Evolutionary conservation across 306 rosid species (phyloP).

Genomic region (Fragaria nilgerrensis): DNA sequence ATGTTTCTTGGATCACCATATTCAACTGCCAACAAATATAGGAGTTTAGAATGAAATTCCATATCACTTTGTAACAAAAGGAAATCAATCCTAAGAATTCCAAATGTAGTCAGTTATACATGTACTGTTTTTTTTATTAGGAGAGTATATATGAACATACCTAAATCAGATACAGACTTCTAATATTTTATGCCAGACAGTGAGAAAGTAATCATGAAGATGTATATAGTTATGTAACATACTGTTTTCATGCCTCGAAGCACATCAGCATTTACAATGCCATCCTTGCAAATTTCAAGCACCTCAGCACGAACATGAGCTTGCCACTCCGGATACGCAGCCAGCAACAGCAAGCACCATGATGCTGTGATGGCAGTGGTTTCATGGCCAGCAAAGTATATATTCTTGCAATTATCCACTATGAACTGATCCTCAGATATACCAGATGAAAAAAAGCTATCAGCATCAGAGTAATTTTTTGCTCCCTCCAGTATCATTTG

Average conservation of each 20-base stretch:
- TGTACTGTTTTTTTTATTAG: too few species aligned
- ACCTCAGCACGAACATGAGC: slow-evolving; percentile 14
- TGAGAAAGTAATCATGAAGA: neutral
- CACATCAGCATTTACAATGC: neutral
- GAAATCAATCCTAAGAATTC: neutral
- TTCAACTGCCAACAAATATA: slow-evolving; percentile 32
- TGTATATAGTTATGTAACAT: neutral
- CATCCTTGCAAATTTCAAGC: neutral
- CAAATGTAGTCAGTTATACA: neutral
- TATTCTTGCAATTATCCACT: slow-evolving; percentile 37
- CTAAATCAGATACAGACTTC: neutral
- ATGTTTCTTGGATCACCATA: slow-evolving; percentile 67
- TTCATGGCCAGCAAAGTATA: slow-evolving; percentile 35
- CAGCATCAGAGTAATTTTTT: slow-evolving; percentile 16
- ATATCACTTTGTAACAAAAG: neutral
- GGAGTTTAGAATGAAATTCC: neutral
- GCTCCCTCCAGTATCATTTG: slow-evolving; percentile 68
- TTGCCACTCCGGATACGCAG: slow-evolving; percentile 20
- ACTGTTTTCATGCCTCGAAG: slow-evolving; percentile 11
- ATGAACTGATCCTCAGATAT: slow-evolving; percentile 32
- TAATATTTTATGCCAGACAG: neutral
- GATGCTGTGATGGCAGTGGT: slow-evolving; percentile 16
- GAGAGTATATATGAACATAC: neutral
- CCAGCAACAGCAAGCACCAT: slow-evolving; percentile 34
- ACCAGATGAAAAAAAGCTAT: slow-evolving; percentile 13